phyloP scores from a whole-genome alignment of 2,329 filamentous ascomycete genomes.

The Apiospora arundinis region DNA sequence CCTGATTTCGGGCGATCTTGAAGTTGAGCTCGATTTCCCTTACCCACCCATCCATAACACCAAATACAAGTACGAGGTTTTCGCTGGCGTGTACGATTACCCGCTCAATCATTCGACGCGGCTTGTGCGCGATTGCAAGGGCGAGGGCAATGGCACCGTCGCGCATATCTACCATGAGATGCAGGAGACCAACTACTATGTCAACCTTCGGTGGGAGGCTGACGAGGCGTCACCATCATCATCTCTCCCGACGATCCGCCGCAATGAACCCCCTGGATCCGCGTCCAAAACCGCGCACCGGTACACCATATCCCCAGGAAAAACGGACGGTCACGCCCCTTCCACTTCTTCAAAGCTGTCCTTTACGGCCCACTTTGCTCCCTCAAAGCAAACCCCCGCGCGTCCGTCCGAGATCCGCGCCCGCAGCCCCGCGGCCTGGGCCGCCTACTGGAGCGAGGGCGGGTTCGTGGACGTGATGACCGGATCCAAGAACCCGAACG shows the following conservation, averaged over 20 bases:
- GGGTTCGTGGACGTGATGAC: conserved; percentile 50
- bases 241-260: conserved; percentile 30
- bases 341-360: conserved; percentile 28
- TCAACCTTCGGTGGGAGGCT: conserved; percentile 44
- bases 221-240: conserved; percentile 22
- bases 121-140: conserved; percentile 28
- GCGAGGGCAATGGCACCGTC: not conserved
- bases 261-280: conserved; percentile 35
- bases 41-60: conserved; percentile 48
- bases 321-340: not conserved
- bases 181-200: conserved; percentile 46
- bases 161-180: conserved; percentile 46
- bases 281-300: conserved; percentile 38
- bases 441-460: conserved; percentile 46
- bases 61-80: conserved; percentile 52
- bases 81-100: conserved; percentile 48
- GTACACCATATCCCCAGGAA: conserved; percentile 37
- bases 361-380: conserved; percentile 45
- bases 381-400: conserved; percentile 32
- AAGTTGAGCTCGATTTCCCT: conserved; percentile 50
- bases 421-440: conserved; percentile 39
- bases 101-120: conserved; percentile 46
- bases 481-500: conserved; percentile 41
- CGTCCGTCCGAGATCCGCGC: conserved; percentile 34
- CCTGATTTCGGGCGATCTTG: conserved; percentile 40